Evolutionary conservation across 306 rosid species (phyloP).

Genomic region (Citrullus mucosospermus): DNA sequence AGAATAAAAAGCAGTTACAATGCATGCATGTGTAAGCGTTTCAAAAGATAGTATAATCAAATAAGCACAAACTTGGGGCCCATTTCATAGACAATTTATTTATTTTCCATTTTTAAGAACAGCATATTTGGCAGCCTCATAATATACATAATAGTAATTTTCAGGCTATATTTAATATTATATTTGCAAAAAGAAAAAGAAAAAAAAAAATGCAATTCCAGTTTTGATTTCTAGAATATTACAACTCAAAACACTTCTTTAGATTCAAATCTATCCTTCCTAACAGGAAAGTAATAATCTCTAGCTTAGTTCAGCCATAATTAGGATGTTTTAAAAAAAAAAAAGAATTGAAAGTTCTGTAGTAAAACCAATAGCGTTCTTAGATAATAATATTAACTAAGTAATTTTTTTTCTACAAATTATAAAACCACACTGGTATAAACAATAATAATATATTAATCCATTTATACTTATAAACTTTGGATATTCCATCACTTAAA

Average conservation of each 20-base stretch:
- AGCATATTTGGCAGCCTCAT: background rate
- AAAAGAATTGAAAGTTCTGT: no score
- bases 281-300: no score
- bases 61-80: background rate
- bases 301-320: no score
- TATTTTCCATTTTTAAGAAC: background rate
- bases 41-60: background rate
- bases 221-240: background rate
- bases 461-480: no score
- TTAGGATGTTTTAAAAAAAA: no score
- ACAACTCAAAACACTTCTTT: background rate
- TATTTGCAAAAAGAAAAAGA: background rate
- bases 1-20: background rate
- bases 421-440: no score
- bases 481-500: no score
- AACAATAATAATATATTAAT: no score
- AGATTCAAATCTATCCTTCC: background rate
- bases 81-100: background rate
- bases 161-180: background rate
- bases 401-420: no score
- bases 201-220: background rate
- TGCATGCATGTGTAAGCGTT: background rate
- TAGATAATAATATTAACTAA: no score
- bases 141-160: background rate
- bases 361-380: no score